These are phyloP conservation scores for Diaporthe eres DNA, from an alignment of 2,329 filamentous ascomycete genomes.

Conservation along the genomic window DNA sequence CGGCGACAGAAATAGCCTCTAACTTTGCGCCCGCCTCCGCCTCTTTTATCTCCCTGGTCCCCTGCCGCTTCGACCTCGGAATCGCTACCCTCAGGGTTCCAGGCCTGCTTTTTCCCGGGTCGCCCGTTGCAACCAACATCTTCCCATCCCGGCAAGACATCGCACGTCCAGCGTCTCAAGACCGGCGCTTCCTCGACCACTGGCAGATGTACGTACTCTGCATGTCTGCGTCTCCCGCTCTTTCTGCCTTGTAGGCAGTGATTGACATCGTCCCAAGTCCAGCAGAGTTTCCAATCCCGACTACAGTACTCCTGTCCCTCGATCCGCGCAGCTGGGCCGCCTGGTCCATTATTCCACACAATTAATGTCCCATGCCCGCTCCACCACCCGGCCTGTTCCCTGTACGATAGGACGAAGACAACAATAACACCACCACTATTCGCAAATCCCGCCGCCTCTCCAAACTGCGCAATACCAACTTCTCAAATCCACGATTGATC, in stretches of 20 bases:
- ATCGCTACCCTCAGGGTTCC: constrained; percentile 6
- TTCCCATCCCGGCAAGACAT: constrained; percentile 15
- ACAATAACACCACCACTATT: constrained; percentile 10
- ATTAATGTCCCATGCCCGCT: constrained; percentile 25
- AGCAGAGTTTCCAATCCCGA: constrained; percentile 30
- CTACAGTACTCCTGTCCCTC: background rate
- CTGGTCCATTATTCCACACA: constrained; percentile 21
- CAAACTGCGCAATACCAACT: background rate
- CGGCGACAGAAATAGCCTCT: constrained; percentile 19
- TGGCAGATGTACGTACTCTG: constrained; percentile 7
- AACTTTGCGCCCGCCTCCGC: constrained; percentile 9
- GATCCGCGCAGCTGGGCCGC: constrained; percentile 25
- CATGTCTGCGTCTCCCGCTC: background rate
- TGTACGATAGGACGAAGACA: constrained; percentile 9
- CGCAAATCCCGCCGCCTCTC: constrained; percentile 15
- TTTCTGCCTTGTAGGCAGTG: constrained; percentile 25
- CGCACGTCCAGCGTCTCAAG: constrained; percentile 31
- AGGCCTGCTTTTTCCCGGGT: constrained; percentile 3
- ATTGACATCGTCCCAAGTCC: constrained; percentile 16
- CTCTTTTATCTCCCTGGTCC: background rate
- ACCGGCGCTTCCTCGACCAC: constrained; percentile 34
- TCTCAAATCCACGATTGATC: background rate
- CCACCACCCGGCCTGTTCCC: constrained; percentile 6
- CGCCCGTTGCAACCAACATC: constrained; percentile 16
- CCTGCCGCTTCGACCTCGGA: constrained; percentile 13